Evolutionary conservation across 2,329 filamentous ascomycete genomes (phyloP).

Genomic region (Exophiala sp.): DNA sequence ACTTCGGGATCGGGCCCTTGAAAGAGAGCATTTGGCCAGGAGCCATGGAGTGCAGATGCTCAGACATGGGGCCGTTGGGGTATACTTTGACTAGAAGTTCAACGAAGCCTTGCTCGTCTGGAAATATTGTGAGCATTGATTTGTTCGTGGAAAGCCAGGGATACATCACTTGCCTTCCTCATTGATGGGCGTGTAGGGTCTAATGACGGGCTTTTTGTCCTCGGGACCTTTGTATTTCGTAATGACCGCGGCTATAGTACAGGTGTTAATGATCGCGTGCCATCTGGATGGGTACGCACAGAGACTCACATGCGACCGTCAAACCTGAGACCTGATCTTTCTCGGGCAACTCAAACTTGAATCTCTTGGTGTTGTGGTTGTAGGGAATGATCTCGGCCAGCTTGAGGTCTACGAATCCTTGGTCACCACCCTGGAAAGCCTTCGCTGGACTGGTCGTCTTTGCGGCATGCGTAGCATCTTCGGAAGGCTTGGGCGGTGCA

Average conservation of each 20-base stretch:
- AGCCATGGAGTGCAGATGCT: slow-evolving; percentile 77
- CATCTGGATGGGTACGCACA: neutral
- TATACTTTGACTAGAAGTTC: slow-evolving; percentile 93
- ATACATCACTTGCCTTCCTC: slow-evolving; percentile 62
- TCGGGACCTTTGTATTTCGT: slow-evolving; percentile 87
- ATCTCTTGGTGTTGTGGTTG: slow-evolving; percentile 92
- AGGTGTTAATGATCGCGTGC: slow-evolving; percentile 1
- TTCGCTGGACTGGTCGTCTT: slow-evolving; percentile 30
- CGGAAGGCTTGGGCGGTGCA: slow-evolving; percentile 25
- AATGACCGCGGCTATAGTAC: slow-evolving; percentile 63
- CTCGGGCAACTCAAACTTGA: slow-evolving; percentile 84
- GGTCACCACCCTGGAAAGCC: slow-evolving; percentile 77
- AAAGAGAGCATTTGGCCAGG: slow-evolving; percentile 81
- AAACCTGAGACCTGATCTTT: slow-evolving; percentile 81
- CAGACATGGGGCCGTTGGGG: slow-evolving; percentile 84
- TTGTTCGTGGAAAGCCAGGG: too few relatives aligned
- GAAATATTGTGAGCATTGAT: too few relatives aligned
- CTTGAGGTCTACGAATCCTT: slow-evolving; percentile 81
- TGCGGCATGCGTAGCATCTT: slow-evolving; percentile 13
- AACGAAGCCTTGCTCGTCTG: slow-evolving; percentile 72
- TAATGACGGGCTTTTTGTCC: slow-evolving; percentile 78
- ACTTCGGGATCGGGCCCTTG: slow-evolving; percentile 96
- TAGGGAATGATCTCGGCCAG: slow-evolving; percentile 73
- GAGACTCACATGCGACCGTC: slow-evolving; percentile 63
- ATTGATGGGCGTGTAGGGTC: slow-evolving; percentile 89